A percentile compares a stretch with the other conserved stretches of the same genome.
These are phyloP conservation scores for Parasarocladium wereldwijsianum DNA, from an alignment of 2,329 filamentous ascomycete genomes.

Conservation along the genomic window DNA sequence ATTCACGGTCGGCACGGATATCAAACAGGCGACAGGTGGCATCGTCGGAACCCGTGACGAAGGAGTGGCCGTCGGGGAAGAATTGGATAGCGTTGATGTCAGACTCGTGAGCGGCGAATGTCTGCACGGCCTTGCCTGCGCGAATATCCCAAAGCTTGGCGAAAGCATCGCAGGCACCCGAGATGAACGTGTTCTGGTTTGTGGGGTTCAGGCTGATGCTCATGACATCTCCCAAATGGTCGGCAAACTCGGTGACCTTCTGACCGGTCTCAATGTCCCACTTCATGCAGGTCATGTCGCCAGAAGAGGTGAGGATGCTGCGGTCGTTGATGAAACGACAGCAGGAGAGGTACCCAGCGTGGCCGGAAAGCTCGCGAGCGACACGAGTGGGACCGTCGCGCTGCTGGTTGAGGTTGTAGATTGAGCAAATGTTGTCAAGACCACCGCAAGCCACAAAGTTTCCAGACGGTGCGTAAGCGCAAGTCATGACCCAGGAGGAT, in stretches of 20 bases:
- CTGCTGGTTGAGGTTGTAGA: constrained; percentile 93
- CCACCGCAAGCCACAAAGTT: constrained; percentile 98
- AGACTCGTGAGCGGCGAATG: constrained; percentile 94
- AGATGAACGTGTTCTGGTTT: constrained; percentile 98
- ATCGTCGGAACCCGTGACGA: constrained; percentile 94
- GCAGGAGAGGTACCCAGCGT: constrained; percentile 95
- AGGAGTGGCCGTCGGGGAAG: constrained; percentile 97
- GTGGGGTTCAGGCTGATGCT: constrained; percentile 99
- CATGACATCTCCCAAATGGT: constrained; percentile 98
- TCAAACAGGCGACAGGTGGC: constrained; percentile 95
- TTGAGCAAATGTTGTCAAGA: constrained; percentile 98
- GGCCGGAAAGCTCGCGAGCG: constrained; percentile 86
- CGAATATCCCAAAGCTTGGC: constrained; percentile 98
- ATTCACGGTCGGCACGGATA: constrained; percentile 79
- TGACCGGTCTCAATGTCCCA: constrained; percentile 98
- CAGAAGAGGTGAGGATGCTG: constrained; percentile 92
- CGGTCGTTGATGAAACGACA: constrained; percentile 98
- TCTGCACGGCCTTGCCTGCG: constrained; percentile 95
- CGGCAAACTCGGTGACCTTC: constrained; percentile 94
- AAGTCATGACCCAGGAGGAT: constrained; percentile 99
- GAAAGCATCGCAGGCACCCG: constrained; percentile 96
- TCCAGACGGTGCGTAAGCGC: constrained; percentile 93
- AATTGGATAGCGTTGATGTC: constrained; percentile 99
- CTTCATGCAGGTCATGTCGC: constrained; percentile 99
- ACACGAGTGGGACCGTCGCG: constrained; percentile 95